phyloP scores from a whole-genome alignment of 257 asterid genomes.

The Solanum medicagineum region DNA sequence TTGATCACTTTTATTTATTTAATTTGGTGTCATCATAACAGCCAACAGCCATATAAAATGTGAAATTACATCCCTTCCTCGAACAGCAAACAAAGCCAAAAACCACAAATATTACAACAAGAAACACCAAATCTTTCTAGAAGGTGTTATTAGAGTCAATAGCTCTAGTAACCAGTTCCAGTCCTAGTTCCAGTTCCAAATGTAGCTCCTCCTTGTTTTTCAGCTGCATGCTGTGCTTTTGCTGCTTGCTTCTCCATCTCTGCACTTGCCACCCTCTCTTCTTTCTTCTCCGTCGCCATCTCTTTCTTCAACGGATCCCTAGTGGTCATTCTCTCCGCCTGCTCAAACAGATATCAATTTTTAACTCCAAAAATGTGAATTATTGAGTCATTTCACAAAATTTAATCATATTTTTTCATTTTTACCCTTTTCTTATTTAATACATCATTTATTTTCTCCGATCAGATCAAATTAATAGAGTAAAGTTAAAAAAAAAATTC shows the following conservation, averaged over 20 bases:
- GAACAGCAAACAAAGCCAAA: neutral
- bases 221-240: slow-evolving; percentile 5
- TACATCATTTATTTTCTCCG: too few species aligned
- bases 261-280: slow-evolving; percentile 5
- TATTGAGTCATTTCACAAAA: too few species aligned
- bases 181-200: neutral
- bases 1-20: neutral
- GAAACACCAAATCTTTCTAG: neutral
- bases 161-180: neutral
- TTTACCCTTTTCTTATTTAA: too few species aligned
- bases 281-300: slow-evolving; percentile 22
- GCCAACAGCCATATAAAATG: neutral
- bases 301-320: slow-evolving; percentile 22
- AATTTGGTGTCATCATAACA: neutral
- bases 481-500: too few species aligned
- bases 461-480: too few species aligned
- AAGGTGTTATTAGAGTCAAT: neutral
- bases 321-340: slow-evolving; percentile 20
- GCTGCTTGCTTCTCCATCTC: slow-evolving; percentile 10
- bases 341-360: neutral
- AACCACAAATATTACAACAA: neutral
- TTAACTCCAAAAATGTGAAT: neutral
- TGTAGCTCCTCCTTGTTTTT: neutral
- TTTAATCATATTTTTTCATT: too few species aligned
- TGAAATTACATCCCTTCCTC: neutral